Base-by-base conservation (phyloP, 208 protist genomes). In the Leishmania braziliensis region DNA sequence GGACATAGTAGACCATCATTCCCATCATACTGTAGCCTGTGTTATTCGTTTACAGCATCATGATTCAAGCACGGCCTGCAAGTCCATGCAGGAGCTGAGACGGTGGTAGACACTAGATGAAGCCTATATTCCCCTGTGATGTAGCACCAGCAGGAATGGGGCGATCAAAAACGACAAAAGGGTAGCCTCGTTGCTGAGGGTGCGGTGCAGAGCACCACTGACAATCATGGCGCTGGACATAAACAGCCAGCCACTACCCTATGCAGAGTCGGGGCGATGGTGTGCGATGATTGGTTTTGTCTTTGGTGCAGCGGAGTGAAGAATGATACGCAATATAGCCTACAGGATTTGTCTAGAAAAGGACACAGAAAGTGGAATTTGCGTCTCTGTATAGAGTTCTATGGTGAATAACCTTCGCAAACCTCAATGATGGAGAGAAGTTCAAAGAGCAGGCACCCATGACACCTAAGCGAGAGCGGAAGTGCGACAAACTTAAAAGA, bases 91-190 rank as follows among this genome's bases (percentile, higher is more conserved):
- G 75, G 70, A 89, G 83, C 3, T 56, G 66, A 69, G 75, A 79
- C 0, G 81, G 78, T 3, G 79, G 60, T 12, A 88, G 60, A 10
- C 54, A 79, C 76, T 88, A 70, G 56, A 84, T 86, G 9, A 88
- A 76, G n/a, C 75, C 79, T 0, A 46, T 65, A 62, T 86, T 84
- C 1, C 81, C 79, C 79, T 79, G 83, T 5, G 75, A 79, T 5
- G 81, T 84, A 65, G 77, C 81, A 48, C 84, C 76, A 46, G 75
- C 76, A 46, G 85, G 78, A 3, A 65, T 58, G 56, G 80, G 74
- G 51, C 78, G 79, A 68, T 85, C 78, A 14, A 83, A 68, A 23
- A 86, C 62, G 8, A 80, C 62, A 26, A 88, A 75, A 1, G 66
- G 56, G 79, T 78, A 84, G 5, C 79, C 76, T 2, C 58, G 68